Evolutionary conservation across 2,329 filamentous ascomycete species (phyloP).

Genomic region (Neonectria hederae): DNA sequence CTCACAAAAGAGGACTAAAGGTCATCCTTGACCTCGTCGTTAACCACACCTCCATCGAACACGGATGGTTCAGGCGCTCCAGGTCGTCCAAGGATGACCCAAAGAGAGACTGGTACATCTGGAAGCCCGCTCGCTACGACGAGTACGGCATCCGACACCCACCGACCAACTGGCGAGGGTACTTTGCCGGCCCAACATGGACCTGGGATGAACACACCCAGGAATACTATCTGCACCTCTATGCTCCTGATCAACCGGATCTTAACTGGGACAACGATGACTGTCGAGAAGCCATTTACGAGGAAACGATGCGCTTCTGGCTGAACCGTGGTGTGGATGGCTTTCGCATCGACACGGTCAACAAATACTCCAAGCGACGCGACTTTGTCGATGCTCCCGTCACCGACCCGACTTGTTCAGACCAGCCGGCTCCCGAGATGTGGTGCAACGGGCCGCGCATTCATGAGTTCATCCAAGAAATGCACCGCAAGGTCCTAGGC

Average conservation of each 20-base stretch:
- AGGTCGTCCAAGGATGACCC: slow-evolving; percentile 59
- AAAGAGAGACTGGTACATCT: slow-evolving; percentile 73
- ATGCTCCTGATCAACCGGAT: slow-evolving; percentile 76
- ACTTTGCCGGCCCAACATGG: slow-evolving; percentile 61
- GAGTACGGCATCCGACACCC: slow-evolving; percentile 62
- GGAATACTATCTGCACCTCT: slow-evolving; percentile 69
- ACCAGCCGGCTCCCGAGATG: slow-evolving; percentile 58
- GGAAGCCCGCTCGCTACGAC: slow-evolving; percentile 66
- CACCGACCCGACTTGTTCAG: slow-evolving; percentile 48
- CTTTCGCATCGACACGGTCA: slow-evolving; percentile 75
- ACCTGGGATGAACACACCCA: slow-evolving; percentile 60
- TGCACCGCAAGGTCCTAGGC: slow-evolving; percentile 61
- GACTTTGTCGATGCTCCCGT: slow-evolving; percentile 64
- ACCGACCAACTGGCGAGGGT: slow-evolving; percentile 66
- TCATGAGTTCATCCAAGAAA: slow-evolving; percentile 69
- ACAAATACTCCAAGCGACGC: slow-evolving; percentile 71
- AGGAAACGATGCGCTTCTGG: slow-evolving; percentile 76
- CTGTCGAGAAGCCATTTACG: slow-evolving; percentile 73
- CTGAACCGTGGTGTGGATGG: slow-evolving; percentile 72
- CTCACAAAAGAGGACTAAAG: slow-evolving; percentile 69
- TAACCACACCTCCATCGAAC: slow-evolving; percentile 71
- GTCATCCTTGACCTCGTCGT: slow-evolving; percentile 78
- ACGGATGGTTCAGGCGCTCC: slow-evolving; percentile 67
- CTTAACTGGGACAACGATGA: slow-evolving; percentile 79
- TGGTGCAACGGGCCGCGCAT: slow-evolving; percentile 71